These are phyloP conservation scores for Venturia pyrina DNA, from an alignment of 2,329 filamentous ascomycete species.

Conservation along the genomic window DNA sequence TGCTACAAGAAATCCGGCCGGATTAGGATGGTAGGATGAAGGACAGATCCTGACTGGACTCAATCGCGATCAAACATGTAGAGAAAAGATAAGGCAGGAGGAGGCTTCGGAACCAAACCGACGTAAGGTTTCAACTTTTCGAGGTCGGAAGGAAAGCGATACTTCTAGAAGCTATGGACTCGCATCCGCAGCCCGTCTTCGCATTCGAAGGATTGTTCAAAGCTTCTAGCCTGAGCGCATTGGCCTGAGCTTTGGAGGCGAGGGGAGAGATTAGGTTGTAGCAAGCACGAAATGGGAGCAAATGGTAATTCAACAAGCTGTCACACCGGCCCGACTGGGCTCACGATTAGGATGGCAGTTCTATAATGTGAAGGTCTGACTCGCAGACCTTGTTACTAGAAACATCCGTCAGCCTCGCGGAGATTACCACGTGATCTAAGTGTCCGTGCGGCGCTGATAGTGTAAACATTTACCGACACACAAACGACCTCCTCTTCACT, in stretches of 20 bases:
- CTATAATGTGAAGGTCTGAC: background rate
- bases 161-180: background rate
- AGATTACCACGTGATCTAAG: too few relatives aligned
- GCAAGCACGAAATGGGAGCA: background rate
- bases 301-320: background rate
- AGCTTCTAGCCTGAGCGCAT: too few relatives aligned
- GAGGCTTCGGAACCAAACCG: background rate
- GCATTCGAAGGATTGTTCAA: too few relatives aligned
- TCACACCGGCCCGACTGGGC: background rate
- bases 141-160: background rate
- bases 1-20: too few relatives aligned
- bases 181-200: background rate
- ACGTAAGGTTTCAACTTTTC: background rate
- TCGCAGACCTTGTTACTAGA: background rate
- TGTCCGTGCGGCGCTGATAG: too few relatives aligned
- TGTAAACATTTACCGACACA: too few relatives aligned
- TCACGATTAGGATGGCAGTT: background rate
- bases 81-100: background rate
- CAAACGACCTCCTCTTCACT: too few relatives aligned
- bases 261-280: background rate
- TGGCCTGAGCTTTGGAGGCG: too few relatives aligned
- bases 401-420: too few relatives aligned
- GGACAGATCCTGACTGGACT: background rate
- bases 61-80: background rate
- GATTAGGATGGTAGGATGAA: background rate